Conservation (phyloP, 176 grass and related monocot genomes). For the Cenchrus purpureus region DNA sequence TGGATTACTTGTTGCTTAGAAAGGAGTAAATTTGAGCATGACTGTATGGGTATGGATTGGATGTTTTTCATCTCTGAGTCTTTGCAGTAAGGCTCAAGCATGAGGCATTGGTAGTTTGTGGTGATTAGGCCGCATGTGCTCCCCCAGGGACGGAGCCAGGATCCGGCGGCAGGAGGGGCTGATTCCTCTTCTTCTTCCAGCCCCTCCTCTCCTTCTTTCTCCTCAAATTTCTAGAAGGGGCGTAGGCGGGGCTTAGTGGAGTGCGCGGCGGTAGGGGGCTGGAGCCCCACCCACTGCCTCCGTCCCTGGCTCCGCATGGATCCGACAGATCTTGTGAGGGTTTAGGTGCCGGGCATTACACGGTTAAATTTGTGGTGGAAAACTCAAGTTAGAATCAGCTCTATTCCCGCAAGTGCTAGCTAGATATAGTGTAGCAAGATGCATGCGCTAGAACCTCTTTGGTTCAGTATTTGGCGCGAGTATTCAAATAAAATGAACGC, state of each 20-base stretch:
- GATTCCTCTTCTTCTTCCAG: too few species aligned
- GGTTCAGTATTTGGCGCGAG: background rate
- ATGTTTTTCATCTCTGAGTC: background rate
- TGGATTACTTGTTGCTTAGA: background rate
- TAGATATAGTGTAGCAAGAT: background rate
- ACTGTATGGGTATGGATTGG: background rate
- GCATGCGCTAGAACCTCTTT: background rate
- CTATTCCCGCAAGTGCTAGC: background rate
- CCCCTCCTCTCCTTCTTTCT: too few species aligned
- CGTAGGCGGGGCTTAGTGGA: too few species aligned
- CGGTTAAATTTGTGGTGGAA: background rate
- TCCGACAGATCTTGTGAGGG: background rate
- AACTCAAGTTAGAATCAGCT: background rate
- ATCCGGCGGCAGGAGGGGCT: too few species aligned
- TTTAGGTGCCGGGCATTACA: background rate
- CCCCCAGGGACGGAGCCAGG: too few species aligned
- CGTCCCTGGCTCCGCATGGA: background rate
- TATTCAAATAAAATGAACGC: background rate
- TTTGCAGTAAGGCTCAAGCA: background rate
- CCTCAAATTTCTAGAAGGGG: too few species aligned
- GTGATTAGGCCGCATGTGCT: background rate
- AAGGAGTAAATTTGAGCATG: background rate
- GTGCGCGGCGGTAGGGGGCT: too few species aligned
- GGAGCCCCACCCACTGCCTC: too few species aligned
- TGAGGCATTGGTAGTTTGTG: background rate